A percentile compares a stretch with the other conserved stretches of the same genome.
Evolutionary conservation across 257 asterid species (phyloP).

Genomic region (Haberlea rhodopensis): DNA sequence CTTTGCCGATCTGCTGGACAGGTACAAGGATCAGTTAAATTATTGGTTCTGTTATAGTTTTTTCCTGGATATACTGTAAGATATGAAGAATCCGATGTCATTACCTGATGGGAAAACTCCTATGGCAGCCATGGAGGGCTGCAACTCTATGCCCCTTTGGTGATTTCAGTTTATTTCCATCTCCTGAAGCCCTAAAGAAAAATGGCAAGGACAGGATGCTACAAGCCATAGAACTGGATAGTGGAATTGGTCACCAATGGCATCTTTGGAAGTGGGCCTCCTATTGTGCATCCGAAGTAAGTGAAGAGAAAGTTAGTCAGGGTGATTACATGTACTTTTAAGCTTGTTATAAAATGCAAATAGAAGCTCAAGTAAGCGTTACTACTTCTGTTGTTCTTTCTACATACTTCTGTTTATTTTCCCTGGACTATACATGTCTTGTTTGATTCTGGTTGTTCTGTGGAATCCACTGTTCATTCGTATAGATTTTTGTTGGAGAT

Average conservation of each 20-base stretch:
- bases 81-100: conserved; percentile 16
- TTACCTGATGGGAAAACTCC: conserved; percentile 31
- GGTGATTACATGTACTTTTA: conserved; percentile 12
- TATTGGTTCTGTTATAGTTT: conserved; percentile 22
- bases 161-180: conserved; percentile 64
- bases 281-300: conserved; percentile 96
- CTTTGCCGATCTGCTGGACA: conserved; percentile 97
- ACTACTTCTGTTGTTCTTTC: conserved; percentile 14
- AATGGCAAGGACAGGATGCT: conserved; percentile 82
- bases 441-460: conserved; percentile 19
- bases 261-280: conserved; percentile 99
- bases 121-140: conserved; percentile 96
- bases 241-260: conserved; percentile 90
- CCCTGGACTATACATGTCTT: conserved; percentile 22
- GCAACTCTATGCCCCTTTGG: conserved; percentile 88
- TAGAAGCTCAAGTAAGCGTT: conserved; percentile 18
- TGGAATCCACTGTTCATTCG: conserved; percentile 22
- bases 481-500: conserved; percentile 25
- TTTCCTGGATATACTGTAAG: conserved; percentile 10
- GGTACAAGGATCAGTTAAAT: conserved; percentile 46
- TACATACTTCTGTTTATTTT: not conserved
- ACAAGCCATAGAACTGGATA: conserved; percentile 91
- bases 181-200: conserved; percentile 69
- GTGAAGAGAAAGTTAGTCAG: conserved; percentile 23
- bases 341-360: conserved; percentile 26